Conservation (phyloP, 2,329 filamentous ascomycete species). For the Kalaharituber pfeilii region DNA sequence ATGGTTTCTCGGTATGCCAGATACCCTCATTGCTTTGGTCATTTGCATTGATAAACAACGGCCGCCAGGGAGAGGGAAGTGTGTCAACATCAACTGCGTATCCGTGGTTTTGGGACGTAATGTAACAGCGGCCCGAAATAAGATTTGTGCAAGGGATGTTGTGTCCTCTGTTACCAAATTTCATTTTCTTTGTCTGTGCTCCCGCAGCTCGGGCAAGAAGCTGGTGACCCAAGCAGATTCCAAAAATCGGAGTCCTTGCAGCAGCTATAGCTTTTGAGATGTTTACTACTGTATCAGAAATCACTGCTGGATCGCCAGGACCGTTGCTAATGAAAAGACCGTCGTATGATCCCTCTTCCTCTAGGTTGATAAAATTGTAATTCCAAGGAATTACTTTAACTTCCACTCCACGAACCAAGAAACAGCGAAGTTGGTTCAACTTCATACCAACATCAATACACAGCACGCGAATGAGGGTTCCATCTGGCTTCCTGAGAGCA, state of each 20-base stretch:
- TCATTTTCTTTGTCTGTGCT: slow-evolving; percentile 85
- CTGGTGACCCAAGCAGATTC: slow-evolving; percentile 95
- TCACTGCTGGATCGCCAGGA: slow-evolving; percentile 79
- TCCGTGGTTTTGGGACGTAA: slow-evolving; percentile 95
- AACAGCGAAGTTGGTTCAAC: slow-evolving; percentile 91
- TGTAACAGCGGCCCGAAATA: slow-evolving; percentile 93
- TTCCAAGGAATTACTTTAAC: slow-evolving; percentile 93
- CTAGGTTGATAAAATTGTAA: slow-evolving; percentile 65
- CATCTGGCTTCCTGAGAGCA: slow-evolving; percentile 71
- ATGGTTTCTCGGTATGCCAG: slow-evolving; percentile 65
- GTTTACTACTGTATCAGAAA: slow-evolving; percentile 63
- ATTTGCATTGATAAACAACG: slow-evolving; percentile 95
- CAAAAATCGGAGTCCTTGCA: slow-evolving; percentile 78
- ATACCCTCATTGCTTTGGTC: slow-evolving; percentile 98
- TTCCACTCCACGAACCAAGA: slow-evolving; percentile 79
- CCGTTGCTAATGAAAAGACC: slow-evolving; percentile 97
- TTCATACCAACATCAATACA: slow-evolving; percentile 96
- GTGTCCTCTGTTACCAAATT: slow-evolving; percentile 97
- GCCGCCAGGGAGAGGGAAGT: slow-evolving; percentile 65
- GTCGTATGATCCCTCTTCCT: slow-evolving; percentile 63
- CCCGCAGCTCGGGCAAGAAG: slow-evolving; percentile 78
- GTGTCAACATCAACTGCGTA: slow-evolving; percentile 83
- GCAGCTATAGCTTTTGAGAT: slow-evolving; percentile 59
- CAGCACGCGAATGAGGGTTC: slow-evolving; percentile 68
- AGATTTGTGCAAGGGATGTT: slow-evolving; percentile 93